These are phyloP conservation scores for Tricholoma terreum DNA, from an alignment of 768 basidiomycete genomes.

Conservation along the genomic window DNA sequence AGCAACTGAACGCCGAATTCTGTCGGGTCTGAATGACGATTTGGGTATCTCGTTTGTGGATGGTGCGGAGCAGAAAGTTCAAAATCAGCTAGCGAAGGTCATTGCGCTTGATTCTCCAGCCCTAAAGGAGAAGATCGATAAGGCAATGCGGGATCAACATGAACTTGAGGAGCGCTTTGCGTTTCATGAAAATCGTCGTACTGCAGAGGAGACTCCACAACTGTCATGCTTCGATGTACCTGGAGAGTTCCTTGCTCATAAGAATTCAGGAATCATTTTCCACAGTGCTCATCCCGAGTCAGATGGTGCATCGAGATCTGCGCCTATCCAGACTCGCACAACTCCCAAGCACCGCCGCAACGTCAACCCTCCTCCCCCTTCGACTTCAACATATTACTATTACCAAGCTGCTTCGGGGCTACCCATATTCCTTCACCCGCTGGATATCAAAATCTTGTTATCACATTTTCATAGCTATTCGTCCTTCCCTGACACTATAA, in stretches of 20 bases:
- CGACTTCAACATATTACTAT: constrained; percentile 89
- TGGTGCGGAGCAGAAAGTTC: constrained; percentile 69
- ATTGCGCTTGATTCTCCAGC: constrained; percentile 65
- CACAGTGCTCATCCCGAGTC: constrained; percentile 9
- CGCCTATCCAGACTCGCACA: constrained; percentile 34
- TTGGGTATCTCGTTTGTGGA: constrained; percentile 80
- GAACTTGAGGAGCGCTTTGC: constrained; percentile 49
- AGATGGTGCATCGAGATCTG: constrained; percentile 1
- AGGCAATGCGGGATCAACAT: constrained; percentile 51
- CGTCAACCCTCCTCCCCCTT: constrained; percentile 82
- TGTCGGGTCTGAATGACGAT: constrained; percentile 68
- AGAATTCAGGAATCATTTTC: constrained; percentile 19
- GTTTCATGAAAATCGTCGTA: constrained; percentile 26
- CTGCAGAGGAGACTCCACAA: constrained; percentile 22
- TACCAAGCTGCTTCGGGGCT: constrained; percentile 93
- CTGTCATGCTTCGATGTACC: constrained; percentile 41
- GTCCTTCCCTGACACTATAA: constrained; percentile 80
- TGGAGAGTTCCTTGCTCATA: constrained; percentile 54
- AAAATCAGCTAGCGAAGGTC: constrained; percentile 78
- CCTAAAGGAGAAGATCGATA: constrained; percentile 65
- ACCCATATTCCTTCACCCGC: constrained; percentile 89
- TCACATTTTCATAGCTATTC: constrained; percentile 80
- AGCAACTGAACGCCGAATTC: constrained; percentile 59
- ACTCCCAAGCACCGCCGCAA: constrained; percentile 66
- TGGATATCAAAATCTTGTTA: constrained; percentile 91